phyloP scores from a whole-genome alignment of 345 rosid genomes.

The Viola odorata region DNA sequence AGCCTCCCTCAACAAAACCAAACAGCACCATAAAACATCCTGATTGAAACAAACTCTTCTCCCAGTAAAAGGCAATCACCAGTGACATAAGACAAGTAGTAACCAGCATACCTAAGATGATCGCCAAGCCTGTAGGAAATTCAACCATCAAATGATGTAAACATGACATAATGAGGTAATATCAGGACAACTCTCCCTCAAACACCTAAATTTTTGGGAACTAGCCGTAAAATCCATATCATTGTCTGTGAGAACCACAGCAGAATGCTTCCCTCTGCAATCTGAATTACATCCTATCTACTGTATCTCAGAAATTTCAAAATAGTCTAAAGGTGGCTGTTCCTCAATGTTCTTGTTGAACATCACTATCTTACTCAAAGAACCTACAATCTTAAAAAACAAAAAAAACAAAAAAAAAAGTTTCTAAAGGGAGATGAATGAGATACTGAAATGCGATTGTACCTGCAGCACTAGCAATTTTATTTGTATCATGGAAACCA shows the following conservation, averaged over 20 bases:
- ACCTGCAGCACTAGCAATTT: constrained; percentile 53
- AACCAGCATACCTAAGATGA: constrained; percentile 48
- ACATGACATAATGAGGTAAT: neutral
- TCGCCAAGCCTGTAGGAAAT: constrained; percentile 41
- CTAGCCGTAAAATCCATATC: neutral
- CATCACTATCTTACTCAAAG: neutral
- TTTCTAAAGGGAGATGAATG: neutral
- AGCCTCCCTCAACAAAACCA: constrained; percentile 42
- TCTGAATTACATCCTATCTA: neutral
- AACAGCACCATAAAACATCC: constrained; percentile 42
- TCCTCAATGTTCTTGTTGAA: neutral
- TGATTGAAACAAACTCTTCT: constrained; percentile 32
- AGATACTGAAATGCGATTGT: neutral
- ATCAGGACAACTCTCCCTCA: neutral
- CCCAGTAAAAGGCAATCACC: constrained; percentile 51
- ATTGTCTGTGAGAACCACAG: neutral
- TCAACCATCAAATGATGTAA: neutral
- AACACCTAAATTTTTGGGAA: neutral
- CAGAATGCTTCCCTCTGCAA: neutral
- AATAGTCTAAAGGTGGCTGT: neutral
- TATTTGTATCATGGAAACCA: constrained; percentile 33
- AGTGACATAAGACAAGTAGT: constrained; percentile 63
- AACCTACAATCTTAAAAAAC: neutral
- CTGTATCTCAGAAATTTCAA: neutral
- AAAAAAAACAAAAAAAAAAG: neutral